Base-by-base conservation (phyloP, 495 filamentous ascomycete genomes). In the Penicillium steckii region DNA sequence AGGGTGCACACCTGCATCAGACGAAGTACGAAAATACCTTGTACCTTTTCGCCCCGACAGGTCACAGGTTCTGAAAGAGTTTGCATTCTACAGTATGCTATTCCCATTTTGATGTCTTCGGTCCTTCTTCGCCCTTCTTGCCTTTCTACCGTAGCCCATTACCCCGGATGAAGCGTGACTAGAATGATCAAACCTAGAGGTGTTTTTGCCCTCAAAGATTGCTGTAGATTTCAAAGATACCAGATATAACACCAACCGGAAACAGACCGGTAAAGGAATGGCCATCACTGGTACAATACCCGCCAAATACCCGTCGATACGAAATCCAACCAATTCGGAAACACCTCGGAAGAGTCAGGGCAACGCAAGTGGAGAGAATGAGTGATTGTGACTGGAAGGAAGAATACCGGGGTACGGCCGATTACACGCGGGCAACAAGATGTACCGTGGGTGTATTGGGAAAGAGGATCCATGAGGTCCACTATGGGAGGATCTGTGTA, bases 261-360 rank as follows among this genome's bases (percentile, higher is more conserved):
- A 64, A 61, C 61, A 62, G 55, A 53, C 60, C 53, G 55, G 67
- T 68, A 65, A 54, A 7, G 13, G 18, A n/a, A 6, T 8, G 13
- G 38, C 38, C 19, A 19, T 41, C 38, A 48, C 29, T 48, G 60
- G 62, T 9, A 2, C 38, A n/a, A 23, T 41, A 41, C 38, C 18
- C 19, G 3, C 3, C 18, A 8, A 19, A 41, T 41, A 41, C 38
- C 9, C 10, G 4, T 21, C 18, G 9, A 23, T 41, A 41, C 38
- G 18, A 41, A 21, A 22, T 5, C 13, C 38, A 23, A 23, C 38
- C 38, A 41, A 41, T 13, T 41, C 38, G 67, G 64, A 52, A 57
- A 48, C 59, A 64, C 62, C 60, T 64, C 65, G 60, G 64, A 59
- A 63, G 65, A 44, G 40, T 5, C 23, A 26, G 12, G 22, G 18